These are phyloP conservation scores for Paecilomyces variotii DNA, from an alignment of 2,329 filamentous ascomycete species.

Conservation along the genomic window DNA sequence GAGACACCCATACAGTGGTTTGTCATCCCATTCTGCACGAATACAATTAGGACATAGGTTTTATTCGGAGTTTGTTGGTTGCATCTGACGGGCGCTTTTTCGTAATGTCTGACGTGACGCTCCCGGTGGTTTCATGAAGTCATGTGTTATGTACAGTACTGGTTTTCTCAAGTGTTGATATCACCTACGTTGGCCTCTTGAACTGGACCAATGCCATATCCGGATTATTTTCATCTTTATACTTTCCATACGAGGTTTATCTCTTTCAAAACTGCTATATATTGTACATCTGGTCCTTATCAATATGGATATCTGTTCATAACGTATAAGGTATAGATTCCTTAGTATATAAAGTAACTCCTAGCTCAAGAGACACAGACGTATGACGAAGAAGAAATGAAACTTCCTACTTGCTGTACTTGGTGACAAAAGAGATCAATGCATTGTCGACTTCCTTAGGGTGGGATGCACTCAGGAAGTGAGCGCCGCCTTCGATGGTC, in stretches of 20 bases:
- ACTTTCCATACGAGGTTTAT: not conserved
- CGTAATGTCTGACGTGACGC: not conserved
- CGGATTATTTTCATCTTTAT: not conserved
- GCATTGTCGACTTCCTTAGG: conserved; percentile 35
- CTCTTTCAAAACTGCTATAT: too few relatives aligned
- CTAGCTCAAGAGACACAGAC: not conserved
- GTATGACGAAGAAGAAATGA: not conserved
- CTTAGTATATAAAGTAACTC: too few relatives aligned
- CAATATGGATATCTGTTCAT: too few relatives aligned
- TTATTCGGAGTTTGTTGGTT: not conserved
- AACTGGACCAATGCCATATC: not conserved
- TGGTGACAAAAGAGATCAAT: conserved; percentile 17
- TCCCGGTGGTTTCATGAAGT: not conserved
- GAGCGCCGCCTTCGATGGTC: conserved; percentile 40
- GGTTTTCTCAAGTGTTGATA: not conserved
- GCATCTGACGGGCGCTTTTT: not conserved
- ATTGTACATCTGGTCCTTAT: too few relatives aligned
- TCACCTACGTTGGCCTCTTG: not conserved
- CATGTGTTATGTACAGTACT: not conserved
- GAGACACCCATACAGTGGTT: too few relatives aligned
- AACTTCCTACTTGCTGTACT: conserved; percentile 10
- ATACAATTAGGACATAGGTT: not conserved
- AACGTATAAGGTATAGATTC: too few relatives aligned
- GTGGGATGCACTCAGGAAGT: conserved; percentile 43
- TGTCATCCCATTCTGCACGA: not conserved